Percentiles rank a stretch among this genome's conserved stretches.
phyloP scores from a whole-genome alignment of 768 basidiomycete species.

The Chalciporus pseudorubinellus region DNA sequence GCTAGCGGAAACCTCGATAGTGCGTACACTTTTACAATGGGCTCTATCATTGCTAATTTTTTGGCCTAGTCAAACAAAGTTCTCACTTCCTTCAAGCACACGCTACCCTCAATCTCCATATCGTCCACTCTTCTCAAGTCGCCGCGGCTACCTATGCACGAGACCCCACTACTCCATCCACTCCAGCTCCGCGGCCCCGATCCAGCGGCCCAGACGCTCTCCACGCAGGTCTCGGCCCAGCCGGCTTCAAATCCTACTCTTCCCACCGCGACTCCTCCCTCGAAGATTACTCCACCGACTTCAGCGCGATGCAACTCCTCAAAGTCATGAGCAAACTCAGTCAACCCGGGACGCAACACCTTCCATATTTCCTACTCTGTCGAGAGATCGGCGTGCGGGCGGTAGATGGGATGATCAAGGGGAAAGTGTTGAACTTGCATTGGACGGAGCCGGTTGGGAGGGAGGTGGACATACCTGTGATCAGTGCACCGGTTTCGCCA shows the following conservation, averaged over 20 bases:
- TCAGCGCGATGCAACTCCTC: constrained; percentile 75
- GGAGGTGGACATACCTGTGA: constrained; percentile 40
- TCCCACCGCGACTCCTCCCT: constrained; percentile 17
- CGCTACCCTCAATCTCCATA: constrained; percentile 78
- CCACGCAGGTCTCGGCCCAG: constrained; percentile 57
- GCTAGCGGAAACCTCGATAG: constrained; percentile 69
- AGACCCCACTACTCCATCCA: constrained; percentile 32
- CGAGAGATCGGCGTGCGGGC: constrained; percentile 80
- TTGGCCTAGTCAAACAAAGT: constrained; percentile 61
- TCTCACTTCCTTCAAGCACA: constrained; percentile 87
- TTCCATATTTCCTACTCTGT: constrained; percentile 81
- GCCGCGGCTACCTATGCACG: constrained; percentile 34
- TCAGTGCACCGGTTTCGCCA: constrained; percentile 27
- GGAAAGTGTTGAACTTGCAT: constrained; percentile 67
- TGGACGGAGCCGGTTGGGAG: constrained; percentile 72
- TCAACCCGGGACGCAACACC: constrained; percentile 56
- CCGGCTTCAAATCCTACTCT: constrained; percentile 60
- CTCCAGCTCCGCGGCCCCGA: constrained; percentile 32
- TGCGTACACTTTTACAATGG: constrained; percentile 34
- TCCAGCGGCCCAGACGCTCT: constrained; percentile 47
- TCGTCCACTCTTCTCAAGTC: constrained; percentile 78
- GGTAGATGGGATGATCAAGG: constrained; percentile 83
- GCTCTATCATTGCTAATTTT: constrained; percentile 6
- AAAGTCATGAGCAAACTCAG: constrained; percentile 80
- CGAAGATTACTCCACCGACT: constrained; percentile 60